Conservation (phyloP, 306 rosid species). For the Prunus mira region DNA sequence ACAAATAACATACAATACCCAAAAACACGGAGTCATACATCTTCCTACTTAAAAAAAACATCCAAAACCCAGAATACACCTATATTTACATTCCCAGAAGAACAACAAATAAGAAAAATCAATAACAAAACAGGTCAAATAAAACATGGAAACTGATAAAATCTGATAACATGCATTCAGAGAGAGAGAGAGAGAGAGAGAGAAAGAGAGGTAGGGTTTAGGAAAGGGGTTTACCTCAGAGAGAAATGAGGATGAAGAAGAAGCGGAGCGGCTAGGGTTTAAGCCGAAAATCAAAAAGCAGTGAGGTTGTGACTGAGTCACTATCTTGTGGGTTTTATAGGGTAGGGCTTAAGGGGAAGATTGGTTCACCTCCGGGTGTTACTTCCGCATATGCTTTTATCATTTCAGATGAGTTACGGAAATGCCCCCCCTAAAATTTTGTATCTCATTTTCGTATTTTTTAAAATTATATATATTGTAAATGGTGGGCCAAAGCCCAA, state of each 20-base stretch:
- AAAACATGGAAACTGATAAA: background rate
- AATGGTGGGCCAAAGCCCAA: too few species aligned
- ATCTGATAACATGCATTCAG: background rate
- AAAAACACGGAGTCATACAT: background rate
- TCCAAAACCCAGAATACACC: background rate
- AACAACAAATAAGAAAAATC: background rate
- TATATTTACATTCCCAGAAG: background rate
- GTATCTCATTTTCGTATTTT: background rate
- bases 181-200: background rate
- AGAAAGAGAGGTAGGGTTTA: background rate
- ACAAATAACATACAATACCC: background rate
- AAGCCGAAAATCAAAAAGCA: conserved; percentile 1
- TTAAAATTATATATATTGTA: too few species aligned
- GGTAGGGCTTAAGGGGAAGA: background rate
- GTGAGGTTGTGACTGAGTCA: background rate
- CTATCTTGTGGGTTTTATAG: conserved; percentile 16
- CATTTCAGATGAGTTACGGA: too few species aligned
- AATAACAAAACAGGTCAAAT: background rate
- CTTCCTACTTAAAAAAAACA: background rate
- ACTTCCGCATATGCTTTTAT: background rate
- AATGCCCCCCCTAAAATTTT: background rate
- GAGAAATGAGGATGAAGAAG: background rate
- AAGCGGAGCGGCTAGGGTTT: conserved; percentile 65
- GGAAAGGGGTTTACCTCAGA: conserved; percentile 29
- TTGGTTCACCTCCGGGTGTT: conserved; percentile 1